Base-by-base conservation (phyloP, 192 early-diverging fungal species). In the Chytriomyces sp. region DNA sequence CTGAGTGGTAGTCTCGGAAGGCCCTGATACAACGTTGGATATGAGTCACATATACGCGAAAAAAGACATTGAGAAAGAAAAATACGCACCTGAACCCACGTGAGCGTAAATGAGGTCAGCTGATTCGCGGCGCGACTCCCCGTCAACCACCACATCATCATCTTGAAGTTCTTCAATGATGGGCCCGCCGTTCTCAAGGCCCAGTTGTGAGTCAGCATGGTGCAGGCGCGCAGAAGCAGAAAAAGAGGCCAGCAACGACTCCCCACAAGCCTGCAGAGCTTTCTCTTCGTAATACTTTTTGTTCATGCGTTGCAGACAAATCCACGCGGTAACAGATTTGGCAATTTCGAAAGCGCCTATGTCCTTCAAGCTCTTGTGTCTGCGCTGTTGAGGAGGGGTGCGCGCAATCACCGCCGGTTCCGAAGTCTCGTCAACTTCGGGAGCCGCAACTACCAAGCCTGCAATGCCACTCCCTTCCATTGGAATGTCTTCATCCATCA, bases 241-340 rank as follows among this genome's bases (percentile, higher is more conserved):
- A 17, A 68, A 34, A 33, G 41, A 22, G 3, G 7, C 25, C 55
- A 39, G 32, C 12, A 60, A 28, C 12, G 37, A 71, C n/a, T 8
- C 33, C 14, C 17, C 6, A 39, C 69, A 71, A 26, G 55, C 36
- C 5, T 7, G 33, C 33, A 7, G 28, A 2, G 52, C 65, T 3
- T 26, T 55, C 38, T 68, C 36, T 25, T 38, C 30, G 44, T 53
- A 30, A 17, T n/a, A 56, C 62, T 10, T 22, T 12, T 38, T 70
- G 2, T 17, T 61, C 31, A 65, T 37, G 30, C 64, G 62, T 64
- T 84, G 82, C 55, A 84, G 52, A 8, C 58, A 76, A 19, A 80
- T 77, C 82, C 79, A 84, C 26, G 75, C 77, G 2, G 59, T 59
- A 40, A 77, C 39, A 25, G 52, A 74, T 30, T 63, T 70, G 36